These are phyloP conservation scores for Cladophialophora immunda DNA, from an alignment of 2,329 filamentous ascomycete genomes.

Conservation along the genomic window DNA sequence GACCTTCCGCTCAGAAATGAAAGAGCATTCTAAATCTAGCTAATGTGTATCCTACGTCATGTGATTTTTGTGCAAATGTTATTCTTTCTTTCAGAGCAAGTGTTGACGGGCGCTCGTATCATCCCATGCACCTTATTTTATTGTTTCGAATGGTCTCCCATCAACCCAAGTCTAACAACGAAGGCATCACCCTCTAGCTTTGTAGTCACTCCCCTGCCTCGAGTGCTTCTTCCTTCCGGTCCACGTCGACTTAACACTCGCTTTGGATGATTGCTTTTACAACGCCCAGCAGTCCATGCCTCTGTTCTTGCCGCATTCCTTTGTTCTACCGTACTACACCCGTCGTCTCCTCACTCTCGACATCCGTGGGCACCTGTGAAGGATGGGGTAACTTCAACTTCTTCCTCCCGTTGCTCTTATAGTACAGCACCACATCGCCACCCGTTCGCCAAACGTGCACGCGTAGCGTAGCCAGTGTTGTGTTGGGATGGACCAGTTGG, in stretches of 20 bases:
- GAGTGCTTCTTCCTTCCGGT: background rate
- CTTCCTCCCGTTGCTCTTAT: slow-evolving; percentile 90
- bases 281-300: background rate
- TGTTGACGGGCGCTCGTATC: background rate
- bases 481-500: slow-evolving; percentile 74
- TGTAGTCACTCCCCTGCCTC: background rate
- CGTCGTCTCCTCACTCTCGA: slow-evolving; percentile 38
- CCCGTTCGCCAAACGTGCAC: slow-evolving; percentile 94
- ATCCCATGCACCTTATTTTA: background rate
- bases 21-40: background rate
- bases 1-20: background rate
- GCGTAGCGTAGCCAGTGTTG: slow-evolving; percentile 92
- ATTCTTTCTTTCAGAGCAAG: background rate
- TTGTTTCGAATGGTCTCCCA: background rate
- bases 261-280: background rate
- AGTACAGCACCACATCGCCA: slow-evolving; percentile 89
- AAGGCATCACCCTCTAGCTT: background rate
- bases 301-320: too few species aligned
- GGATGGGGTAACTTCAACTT: slow-evolving; percentile 45
- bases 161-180: background rate
- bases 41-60: background rate
- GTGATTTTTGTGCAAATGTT: background rate
- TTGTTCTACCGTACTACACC: slow-evolving; percentile 33
- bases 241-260: background rate
- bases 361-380: slow-evolving; percentile 35